Evolutionary conservation across 495 filamentous ascomycete species (phyloP).

Genomic region (Neurospora discreta): DNA sequence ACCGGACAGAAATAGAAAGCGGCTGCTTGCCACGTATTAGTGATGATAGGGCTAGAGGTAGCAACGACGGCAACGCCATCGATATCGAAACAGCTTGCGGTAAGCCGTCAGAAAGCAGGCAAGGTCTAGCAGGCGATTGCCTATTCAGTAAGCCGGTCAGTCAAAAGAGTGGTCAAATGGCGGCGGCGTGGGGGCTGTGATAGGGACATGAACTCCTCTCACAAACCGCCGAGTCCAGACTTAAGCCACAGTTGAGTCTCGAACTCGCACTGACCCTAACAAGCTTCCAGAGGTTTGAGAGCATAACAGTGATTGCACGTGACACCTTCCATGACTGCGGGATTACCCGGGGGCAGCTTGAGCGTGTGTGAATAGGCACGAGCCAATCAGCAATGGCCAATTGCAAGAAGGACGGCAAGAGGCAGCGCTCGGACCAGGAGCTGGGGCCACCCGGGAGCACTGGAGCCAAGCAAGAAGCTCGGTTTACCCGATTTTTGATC

Average conservation of each 20-base stretch:
- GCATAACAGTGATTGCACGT: background rate
- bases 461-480: background rate
- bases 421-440: background rate
- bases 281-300: background rate
- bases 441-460: background rate
- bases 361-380: constrained; percentile 7
- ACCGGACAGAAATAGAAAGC: background rate
- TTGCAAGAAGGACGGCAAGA: background rate
- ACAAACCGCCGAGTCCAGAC: background rate
- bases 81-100: background rate
- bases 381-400: background rate
- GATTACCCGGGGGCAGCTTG: background rate
- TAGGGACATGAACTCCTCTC: background rate
- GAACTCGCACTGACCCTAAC: background rate
- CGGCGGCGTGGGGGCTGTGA: background rate
- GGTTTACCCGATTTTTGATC: constrained; percentile 23
- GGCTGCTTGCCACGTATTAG: background rate
- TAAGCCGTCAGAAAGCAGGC: background rate
- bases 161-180: background rate
- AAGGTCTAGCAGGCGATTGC: background rate
- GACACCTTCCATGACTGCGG: background rate
- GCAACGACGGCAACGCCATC: background rate
- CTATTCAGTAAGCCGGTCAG: background rate
- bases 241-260: background rate
- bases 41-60: background rate